Percentiles rank a stretch among this genome's conserved stretches.
phyloP scores from a whole-genome alignment of 768 basidiomycete species.

The Pholiota microspora region DNA sequence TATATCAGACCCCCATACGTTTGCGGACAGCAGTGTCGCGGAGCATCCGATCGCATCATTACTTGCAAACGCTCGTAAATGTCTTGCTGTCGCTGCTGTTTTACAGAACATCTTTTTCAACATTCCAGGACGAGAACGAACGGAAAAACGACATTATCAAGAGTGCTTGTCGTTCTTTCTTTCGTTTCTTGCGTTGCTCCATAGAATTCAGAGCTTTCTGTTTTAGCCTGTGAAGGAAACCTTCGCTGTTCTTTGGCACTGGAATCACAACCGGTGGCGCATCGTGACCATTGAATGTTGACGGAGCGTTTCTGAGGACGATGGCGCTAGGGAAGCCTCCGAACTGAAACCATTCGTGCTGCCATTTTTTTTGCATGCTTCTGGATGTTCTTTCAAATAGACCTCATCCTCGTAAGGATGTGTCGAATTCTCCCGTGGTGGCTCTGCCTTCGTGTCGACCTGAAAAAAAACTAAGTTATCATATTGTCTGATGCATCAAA shows the following conservation, averaged over 20 bases:
- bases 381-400: constrained; percentile 56
- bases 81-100: constrained; percentile 23
- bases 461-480: constrained; percentile 26
- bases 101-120: constrained; percentile 10
- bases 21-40: constrained; percentile 19
- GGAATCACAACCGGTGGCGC: constrained; percentile 14
- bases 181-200: constrained; percentile 64
- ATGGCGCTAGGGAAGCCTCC: constrained; percentile 3
- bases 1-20: not conserved
- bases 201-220: constrained; percentile 64
- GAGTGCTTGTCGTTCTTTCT: constrained; percentile 29
- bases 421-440: constrained; percentile 68
- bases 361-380: constrained; percentile 35
- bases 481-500: not conserved
- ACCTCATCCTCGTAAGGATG: constrained; percentile 72
- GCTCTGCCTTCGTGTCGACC: constrained; percentile 63
- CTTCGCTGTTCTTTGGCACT: constrained; percentile 34
- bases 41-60: too few relatives aligned
- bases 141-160: constrained; percentile 15
- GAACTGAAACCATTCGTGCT: constrained; percentile 5
- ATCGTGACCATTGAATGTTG: constrained; percentile 26
- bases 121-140: not conserved
- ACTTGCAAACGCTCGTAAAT: constrained; percentile 23
- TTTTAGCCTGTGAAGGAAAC: constrained; percentile 60
- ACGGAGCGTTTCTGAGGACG: constrained; percentile 14